A percentile compares a stretch with the other conserved stretches of the same genome.
Evolutionary conservation across 1,139 yeast genomes (phyloP).

Genomic region (Yarrowia galli): DNA sequence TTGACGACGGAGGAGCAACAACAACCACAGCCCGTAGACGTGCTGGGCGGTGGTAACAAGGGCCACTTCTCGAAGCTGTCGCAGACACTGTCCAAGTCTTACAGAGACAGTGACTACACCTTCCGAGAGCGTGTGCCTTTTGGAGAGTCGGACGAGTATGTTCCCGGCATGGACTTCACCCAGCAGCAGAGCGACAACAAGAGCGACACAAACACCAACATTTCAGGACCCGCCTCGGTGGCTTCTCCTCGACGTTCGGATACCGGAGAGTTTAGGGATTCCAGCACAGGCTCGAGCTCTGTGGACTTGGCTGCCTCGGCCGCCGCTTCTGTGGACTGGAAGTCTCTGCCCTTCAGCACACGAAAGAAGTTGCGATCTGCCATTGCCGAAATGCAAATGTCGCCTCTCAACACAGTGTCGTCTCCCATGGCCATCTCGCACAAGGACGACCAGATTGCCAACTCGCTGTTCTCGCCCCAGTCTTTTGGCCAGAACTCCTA

Average conservation of each 20-base stretch:
- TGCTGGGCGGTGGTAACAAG: background rate
- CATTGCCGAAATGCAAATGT: conserved; percentile 41
- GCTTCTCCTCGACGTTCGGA: conserved; percentile 24
- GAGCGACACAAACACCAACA: conserved; percentile 10
- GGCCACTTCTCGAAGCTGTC: conserved; percentile 32
- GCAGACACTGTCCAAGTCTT: conserved; percentile 30
- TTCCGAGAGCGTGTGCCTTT: conserved; percentile 30
- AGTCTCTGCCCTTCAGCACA: conserved; percentile 46
- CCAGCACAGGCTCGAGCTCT: conserved; percentile 23
- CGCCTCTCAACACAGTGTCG: conserved; percentile 39
- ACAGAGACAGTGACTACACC: conserved; percentile 35
- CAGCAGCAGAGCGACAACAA: conserved; percentile 31
- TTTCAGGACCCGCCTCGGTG: conserved; percentile 1
- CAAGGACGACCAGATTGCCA: conserved; percentile 22
- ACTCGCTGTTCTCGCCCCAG: conserved; percentile 33
- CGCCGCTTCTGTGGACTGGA: conserved; percentile 44
- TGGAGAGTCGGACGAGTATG: conserved; percentile 37
- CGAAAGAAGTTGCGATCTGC: conserved; percentile 45
- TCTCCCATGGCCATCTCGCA: conserved; percentile 29
- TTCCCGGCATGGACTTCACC: conserved; percentile 38
- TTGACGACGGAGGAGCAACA: background rate
- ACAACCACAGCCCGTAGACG: conserved; percentile 2
- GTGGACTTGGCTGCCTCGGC: conserved; percentile 30
- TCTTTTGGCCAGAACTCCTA: conserved; percentile 39
- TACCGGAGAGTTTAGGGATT: conserved; percentile 12